Percentiles rank a stretch among this genome's conserved stretches.
Conservation (phyloP, 768 basidiomycete genomes). For the Cyclocybe cylindracea region DNA sequence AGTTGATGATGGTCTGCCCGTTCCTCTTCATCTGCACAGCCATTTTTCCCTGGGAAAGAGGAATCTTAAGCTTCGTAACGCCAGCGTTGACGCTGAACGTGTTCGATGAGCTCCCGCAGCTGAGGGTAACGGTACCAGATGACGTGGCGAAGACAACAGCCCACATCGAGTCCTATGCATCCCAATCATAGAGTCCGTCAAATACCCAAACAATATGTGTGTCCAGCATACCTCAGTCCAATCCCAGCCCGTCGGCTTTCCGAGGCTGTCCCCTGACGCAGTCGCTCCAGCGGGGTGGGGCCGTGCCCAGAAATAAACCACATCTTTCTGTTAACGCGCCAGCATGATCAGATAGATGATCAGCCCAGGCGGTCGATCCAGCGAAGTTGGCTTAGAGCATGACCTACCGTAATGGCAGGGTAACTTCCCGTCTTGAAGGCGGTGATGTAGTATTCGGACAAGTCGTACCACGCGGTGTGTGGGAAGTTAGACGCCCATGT, state of each 20-base stretch:
- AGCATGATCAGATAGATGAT: neutral
- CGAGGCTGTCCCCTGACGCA: constrained; percentile 43
- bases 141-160: constrained; percentile 61
- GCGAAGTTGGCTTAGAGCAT: constrained; percentile 19
- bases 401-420: constrained; percentile 55
- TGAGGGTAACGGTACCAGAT: constrained; percentile 53
- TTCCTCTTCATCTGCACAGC: constrained; percentile 54
- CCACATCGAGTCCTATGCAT: constrained; percentile 58
- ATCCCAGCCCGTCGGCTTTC: constrained; percentile 49
- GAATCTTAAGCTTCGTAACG: constrained; percentile 61
- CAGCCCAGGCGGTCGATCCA: neutral
- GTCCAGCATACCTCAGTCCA: constrained; percentile 45
- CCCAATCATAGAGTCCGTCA: neutral
- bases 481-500: constrained; percentile 43
- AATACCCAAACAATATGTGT: constrained; percentile 1
- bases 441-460: constrained; percentile 64
- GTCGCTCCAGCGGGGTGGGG: constrained; percentile 56
- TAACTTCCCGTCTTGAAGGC: constrained; percentile 70
- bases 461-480: constrained; percentile 57
- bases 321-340: constrained; percentile 34
- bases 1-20: constrained; percentile 50
- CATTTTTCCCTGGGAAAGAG: constrained; percentile 54
- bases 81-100: constrained; percentile 49
- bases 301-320: constrained; percentile 61
- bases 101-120: constrained; percentile 37